These are phyloP conservation scores for Sequoiadendron giganteum DNA, from an alignment of 75 land plant species.

Conservation along the genomic window DNA sequence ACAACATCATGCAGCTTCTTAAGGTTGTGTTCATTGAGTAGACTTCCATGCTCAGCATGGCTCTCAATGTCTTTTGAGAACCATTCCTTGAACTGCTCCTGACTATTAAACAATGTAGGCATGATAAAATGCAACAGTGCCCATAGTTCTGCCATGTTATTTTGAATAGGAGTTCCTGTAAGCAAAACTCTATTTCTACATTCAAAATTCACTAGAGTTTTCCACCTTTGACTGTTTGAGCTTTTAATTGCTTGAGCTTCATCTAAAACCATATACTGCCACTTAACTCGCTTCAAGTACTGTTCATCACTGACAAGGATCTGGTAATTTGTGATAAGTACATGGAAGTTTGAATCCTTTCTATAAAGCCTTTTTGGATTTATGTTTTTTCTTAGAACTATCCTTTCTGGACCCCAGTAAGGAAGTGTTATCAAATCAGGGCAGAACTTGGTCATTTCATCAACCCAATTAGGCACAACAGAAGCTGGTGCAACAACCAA, in stretches of 20 bases:
- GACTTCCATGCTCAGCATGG: constrained; percentile 95
- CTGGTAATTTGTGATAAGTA: constrained; percentile 92
- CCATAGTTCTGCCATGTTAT: constrained; percentile 98
- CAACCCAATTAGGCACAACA: constrained; percentile 87
- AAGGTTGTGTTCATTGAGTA: constrained; percentile 93
- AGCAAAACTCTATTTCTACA: constrained; percentile 90
- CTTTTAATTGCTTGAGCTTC: constrained; percentile 99
- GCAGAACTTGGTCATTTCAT: constrained; percentile 89
- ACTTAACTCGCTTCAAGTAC: constrained; percentile 80
- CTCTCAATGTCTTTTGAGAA: constrained; percentile 96
- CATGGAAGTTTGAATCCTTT: constrained; percentile 82
- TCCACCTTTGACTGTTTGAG: constrained; percentile 86
- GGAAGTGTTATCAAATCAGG: constrained; percentile 85
- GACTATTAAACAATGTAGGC: constrained; percentile 96
- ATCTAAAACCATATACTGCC: constrained; percentile 98
- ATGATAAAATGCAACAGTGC: constrained; percentile 97
- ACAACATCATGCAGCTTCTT: constrained; percentile 68
- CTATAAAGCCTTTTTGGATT: constrained; percentile 82
- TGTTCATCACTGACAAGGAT: constrained; percentile 86
- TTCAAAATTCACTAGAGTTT: constrained; percentile 82
- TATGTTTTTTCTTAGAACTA: constrained; percentile 73
- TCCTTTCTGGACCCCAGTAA: constrained; percentile 90
- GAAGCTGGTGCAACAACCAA: constrained; percentile 93
- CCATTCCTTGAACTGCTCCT: constrained; percentile 97
- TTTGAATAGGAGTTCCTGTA: constrained; percentile 95